Percentiles rank a stretch among this genome's conserved stretches.
Evolutionary conservation across 2,329 filamentous ascomycete species (phyloP).

Genomic region (Grosmannia penicillata): DNA sequence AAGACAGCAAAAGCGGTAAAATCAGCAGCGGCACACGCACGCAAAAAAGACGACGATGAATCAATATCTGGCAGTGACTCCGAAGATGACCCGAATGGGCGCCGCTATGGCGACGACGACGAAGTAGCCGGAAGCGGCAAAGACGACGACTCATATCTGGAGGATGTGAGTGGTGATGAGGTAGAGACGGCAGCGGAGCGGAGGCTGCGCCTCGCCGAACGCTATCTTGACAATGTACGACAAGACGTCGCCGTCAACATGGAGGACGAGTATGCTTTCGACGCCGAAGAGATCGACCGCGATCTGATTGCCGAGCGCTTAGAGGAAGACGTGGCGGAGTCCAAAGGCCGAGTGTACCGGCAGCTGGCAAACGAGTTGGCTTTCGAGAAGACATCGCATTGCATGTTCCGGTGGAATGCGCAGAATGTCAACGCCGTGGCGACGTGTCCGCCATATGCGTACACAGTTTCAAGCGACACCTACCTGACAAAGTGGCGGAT

Average conservation of each 20-base stretch:
- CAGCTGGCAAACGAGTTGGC: constrained; percentile 60
- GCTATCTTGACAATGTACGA: constrained; percentile 82
- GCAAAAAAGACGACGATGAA: constrained; percentile 25
- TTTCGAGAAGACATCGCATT: constrained; percentile 51
- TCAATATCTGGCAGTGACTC: constrained; percentile 35
- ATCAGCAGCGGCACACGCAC: not conserved
- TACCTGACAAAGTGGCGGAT: constrained; percentile 82
- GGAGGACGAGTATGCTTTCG: constrained; percentile 65
- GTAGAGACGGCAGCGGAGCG: constrained; percentile 83
- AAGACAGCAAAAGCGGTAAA: constrained; percentile 17
- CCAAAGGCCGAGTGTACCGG: constrained; percentile 79
- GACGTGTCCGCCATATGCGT: constrained; percentile 63
- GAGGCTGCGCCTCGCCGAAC: constrained; percentile 73
- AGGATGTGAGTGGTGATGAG: constrained; percentile 51
- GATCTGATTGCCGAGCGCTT: constrained; percentile 84
- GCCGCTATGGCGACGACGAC: constrained; percentile 56
- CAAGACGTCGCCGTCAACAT: constrained; percentile 41
- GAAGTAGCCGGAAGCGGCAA: constrained; percentile 21
- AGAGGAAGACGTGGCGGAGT: constrained; percentile 82
- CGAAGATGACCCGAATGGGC: constrained; percentile 61
- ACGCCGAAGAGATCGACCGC: constrained; percentile 83
- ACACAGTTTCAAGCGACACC: constrained; percentile 78
- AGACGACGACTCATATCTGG: constrained; percentile 29
- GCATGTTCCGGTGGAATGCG: constrained; percentile 66
- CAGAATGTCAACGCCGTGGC: constrained; percentile 68